Evolutionary conservation across 345 rosid species (phyloP).

Genomic region (Capsella bursapastoris): DNA sequence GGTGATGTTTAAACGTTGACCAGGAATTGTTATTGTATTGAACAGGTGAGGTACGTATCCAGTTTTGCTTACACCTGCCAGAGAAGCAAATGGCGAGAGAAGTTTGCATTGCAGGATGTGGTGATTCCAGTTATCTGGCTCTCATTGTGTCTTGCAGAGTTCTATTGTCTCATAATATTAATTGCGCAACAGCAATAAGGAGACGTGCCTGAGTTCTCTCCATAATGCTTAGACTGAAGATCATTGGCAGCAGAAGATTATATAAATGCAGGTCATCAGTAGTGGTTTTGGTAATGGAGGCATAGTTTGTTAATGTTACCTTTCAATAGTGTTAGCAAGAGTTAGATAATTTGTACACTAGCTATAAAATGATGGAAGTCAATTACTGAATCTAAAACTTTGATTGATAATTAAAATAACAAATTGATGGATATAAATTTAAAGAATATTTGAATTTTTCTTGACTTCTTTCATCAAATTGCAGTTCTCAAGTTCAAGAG

Average conservation of each 20-base stretch:
- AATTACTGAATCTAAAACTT: no score
- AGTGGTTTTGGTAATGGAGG: no score
- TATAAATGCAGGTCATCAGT: no score
- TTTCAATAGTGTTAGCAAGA: no score
- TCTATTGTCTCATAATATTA: constrained; percentile 8
- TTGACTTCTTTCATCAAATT: not conserved
- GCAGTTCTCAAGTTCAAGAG: constrained; percentile 60
- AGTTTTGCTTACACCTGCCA: constrained; percentile 81
- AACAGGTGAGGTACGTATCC: constrained; percentile 94
- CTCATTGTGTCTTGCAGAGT: constrained; percentile 32
- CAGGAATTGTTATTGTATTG: constrained; percentile 23
- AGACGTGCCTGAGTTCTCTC: constrained; percentile 17
- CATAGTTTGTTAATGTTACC: no score
- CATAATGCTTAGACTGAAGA: not conserved
- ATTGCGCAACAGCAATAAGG: not conserved
- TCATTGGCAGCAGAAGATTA: no score
- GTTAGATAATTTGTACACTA: no score
- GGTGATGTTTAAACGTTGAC: constrained; percentile 23
- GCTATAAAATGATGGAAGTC: no score
- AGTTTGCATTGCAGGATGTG: constrained; percentile 90
- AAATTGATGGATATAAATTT: no score
- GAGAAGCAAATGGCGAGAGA: constrained; percentile 99
- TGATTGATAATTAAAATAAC: no score
- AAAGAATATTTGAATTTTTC: no score
- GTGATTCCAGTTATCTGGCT: constrained; percentile 5